Evolutionary conservation across 768 basidiomycete species (phyloP).

Genomic region (Lentinula sp.): DNA sequence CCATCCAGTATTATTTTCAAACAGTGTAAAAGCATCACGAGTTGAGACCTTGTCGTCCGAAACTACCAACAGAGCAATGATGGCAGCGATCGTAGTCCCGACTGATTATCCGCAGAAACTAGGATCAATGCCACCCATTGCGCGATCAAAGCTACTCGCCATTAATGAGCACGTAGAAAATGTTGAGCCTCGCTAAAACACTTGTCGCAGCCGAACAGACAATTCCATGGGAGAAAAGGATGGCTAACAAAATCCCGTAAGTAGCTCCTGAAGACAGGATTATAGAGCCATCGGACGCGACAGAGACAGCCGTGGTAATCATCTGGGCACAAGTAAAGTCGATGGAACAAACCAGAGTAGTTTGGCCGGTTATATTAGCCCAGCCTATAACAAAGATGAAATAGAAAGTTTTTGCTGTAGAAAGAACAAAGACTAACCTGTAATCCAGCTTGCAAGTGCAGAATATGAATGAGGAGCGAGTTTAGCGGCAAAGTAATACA

Average conservation of each 20-base stretch:
- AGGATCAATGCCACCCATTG: constrained; percentile 6
- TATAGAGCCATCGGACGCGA: constrained; percentile 46
- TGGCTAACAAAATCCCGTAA: constrained; percentile 59
- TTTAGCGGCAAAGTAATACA: constrained; percentile 77
- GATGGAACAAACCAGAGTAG: constrained; percentile 66
- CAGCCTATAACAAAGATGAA: constrained; percentile 37
- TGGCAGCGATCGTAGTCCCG: constrained; percentile 59
- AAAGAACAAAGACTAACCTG: constrained; percentile 22
- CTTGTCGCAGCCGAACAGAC: constrained; percentile 68
- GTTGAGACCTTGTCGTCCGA: constrained; percentile 60
- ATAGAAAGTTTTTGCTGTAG: background rate
- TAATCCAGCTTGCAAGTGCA: constrained; percentile 61
- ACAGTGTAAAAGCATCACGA: constrained; percentile 59
- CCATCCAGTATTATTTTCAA: constrained; percentile 72
- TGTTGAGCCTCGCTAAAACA: constrained; percentile 59
- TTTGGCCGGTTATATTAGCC: constrained; percentile 71
- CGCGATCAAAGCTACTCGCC: constrained; percentile 26
- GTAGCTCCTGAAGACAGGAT: constrained; percentile 55
- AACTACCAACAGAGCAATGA: constrained; percentile 50
- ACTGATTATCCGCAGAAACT: constrained; percentile 27
- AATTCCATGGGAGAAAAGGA: constrained; percentile 60
- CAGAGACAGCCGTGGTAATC: constrained; percentile 67
- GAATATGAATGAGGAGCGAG: constrained; percentile 58
- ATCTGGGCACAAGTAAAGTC: constrained; percentile 77
- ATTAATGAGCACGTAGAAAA: constrained; percentile 65